Evolutionary conservation across 108 stramenopile species (phyloP).

Genomic region (Skeletonema grethae): DNA sequence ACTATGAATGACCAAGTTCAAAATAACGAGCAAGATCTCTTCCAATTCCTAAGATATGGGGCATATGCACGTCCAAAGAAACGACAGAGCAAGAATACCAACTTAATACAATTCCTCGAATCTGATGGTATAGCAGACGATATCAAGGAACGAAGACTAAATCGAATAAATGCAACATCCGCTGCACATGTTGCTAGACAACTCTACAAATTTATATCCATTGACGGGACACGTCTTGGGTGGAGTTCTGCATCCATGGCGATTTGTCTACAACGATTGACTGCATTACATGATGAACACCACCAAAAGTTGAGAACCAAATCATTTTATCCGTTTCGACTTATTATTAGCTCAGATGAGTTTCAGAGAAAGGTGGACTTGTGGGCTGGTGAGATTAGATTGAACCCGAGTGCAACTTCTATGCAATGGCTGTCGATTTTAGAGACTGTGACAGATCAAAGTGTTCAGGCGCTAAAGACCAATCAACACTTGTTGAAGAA

Average conservation of each 20-base stretch:
- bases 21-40: conserved; percentile 18
- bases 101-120: conserved; percentile 58
- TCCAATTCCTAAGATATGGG: conserved; percentile 36
- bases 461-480: conserved; percentile 33
- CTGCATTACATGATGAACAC: conserved; percentile 70
- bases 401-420: conserved; percentile 70
- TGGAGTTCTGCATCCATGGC: conserved; percentile 75
- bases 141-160: conserved; percentile 55
- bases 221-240: conserved; percentile 77
- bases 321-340: conserved; percentile 83
- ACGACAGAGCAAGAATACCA: conserved; percentile 30
- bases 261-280: conserved; percentile 50
- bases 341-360: conserved; percentile 63
- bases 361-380: conserved; percentile 52
- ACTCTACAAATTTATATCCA: conserved; percentile 69
- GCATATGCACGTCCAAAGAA: conserved; percentile 50
- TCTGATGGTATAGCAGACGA: conserved; percentile 30
- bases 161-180: conserved; percentile 72
- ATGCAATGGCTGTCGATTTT: conserved; percentile 71
- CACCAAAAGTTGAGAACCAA: conserved; percentile 45
- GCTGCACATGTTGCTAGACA: conserved; percentile 68
- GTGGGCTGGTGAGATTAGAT: conserved; percentile 59
- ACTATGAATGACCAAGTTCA: background rate
- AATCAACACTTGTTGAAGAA: conserved; percentile 44
- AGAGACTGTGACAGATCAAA: conserved; percentile 50